Percentiles rank a stretch among this genome's conserved stretches.
These are phyloP conservation scores for Pseudotsuga menziesii DNA, from an alignment of 75 land plant genomes.

Conservation along the genomic window DNA sequence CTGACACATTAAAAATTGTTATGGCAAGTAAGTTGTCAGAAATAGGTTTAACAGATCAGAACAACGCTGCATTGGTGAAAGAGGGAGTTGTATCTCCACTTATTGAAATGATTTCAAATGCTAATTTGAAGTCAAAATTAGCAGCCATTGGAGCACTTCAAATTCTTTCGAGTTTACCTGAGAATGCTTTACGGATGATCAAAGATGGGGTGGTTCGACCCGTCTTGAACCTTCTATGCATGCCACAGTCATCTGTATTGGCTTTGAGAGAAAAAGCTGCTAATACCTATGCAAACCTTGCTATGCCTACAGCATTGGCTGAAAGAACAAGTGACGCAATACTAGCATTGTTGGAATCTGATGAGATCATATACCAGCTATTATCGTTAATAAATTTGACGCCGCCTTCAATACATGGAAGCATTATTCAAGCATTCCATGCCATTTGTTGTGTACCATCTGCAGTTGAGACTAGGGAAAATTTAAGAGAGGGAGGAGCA, in stretches of 20 bases:
- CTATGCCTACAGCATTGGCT: slow-evolving; percentile 22
- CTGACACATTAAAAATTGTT: slow-evolving; percentile 39
- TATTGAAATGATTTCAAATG: slow-evolving; percentile 47
- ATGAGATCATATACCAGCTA: slow-evolving; percentile 51
- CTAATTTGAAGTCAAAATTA: slow-evolving; percentile 32
- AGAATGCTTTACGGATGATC: slow-evolving; percentile 52
- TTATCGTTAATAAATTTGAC: slow-evolving; percentile 49
- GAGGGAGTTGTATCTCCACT: slow-evolving; percentile 54
- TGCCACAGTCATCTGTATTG: slow-evolving; percentile 26
- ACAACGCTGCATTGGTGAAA: slow-evolving; percentile 41
- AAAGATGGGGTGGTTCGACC: slow-evolving; percentile 39
- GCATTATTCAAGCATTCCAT: slow-evolving; percentile 51
- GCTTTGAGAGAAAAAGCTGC: slow-evolving; percentile 50
- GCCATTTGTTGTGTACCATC: slow-evolving; percentile 37
- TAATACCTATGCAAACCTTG: slow-evolving; percentile 53
- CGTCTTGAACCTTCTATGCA: slow-evolving; percentile 47
- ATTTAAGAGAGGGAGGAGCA: slow-evolving; percentile 49
- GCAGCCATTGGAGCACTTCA: slow-evolving; percentile 52
- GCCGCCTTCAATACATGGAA: slow-evolving; percentile 39
- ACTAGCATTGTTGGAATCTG: slow-evolving; percentile 41
- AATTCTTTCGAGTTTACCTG: slow-evolving; percentile 54
- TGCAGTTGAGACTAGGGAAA: slow-evolving; percentile 36
- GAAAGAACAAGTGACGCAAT: slow-evolving; percentile 15
- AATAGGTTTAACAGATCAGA: slow-evolving; percentile 60
- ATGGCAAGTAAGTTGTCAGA: slow-evolving; percentile 64